phyloP scores from a whole-genome alignment of 805 yeast genomes.

The Wickerhamomyces queroliae region DNA sequence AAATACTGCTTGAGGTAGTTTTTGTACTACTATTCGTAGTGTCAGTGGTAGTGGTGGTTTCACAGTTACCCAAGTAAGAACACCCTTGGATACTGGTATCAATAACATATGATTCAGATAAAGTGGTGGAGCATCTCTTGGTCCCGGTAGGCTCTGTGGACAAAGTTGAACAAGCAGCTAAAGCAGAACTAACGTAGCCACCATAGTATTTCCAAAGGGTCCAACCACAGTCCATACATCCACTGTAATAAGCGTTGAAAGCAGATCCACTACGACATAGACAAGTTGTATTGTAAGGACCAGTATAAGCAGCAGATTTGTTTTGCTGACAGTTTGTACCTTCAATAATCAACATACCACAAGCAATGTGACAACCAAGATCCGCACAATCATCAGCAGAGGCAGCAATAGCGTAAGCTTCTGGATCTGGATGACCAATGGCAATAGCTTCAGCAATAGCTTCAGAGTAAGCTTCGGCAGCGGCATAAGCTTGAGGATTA shows the following conservation, averaged over 20 bases:
- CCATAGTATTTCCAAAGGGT: slow-evolving; percentile 28
- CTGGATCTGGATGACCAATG: slow-evolving; percentile 15
- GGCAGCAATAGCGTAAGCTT: slow-evolving; percentile 22
- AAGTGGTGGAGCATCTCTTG: slow-evolving; percentile 19
- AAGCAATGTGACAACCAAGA: slow-evolving; percentile 24
- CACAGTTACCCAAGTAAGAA: too few relatives aligned
- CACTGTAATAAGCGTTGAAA: slow-evolving; percentile 15
- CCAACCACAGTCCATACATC: slow-evolving; percentile 32
- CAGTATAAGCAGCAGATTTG: slow-evolving; percentile 8
- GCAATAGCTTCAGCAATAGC: neutral
- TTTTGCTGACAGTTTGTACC: slow-evolving; percentile 20
- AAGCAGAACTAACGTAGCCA: slow-evolving; percentile 20
- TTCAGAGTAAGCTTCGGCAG: neutral
- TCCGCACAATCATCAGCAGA: slow-evolving; percentile 20
- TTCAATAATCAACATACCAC: slow-evolving; percentile 27
- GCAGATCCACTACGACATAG: slow-evolving; percentile 19
- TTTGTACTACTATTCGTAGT: too few relatives aligned
- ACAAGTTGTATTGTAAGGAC: slow-evolving; percentile 12
- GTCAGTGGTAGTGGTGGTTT: too few relatives aligned
- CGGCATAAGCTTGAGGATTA: neutral
- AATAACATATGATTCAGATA: slow-evolving; percentile 8
- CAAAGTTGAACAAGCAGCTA: slow-evolving; percentile 9
- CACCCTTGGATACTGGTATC: neutral
- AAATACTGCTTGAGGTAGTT: too few relatives aligned
- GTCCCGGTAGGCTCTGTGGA: slow-evolving; percentile 28